phyloP scores from a whole-genome alignment of 495 filamentous ascomycete genomes.

The Thozetella sp. region DNA sequence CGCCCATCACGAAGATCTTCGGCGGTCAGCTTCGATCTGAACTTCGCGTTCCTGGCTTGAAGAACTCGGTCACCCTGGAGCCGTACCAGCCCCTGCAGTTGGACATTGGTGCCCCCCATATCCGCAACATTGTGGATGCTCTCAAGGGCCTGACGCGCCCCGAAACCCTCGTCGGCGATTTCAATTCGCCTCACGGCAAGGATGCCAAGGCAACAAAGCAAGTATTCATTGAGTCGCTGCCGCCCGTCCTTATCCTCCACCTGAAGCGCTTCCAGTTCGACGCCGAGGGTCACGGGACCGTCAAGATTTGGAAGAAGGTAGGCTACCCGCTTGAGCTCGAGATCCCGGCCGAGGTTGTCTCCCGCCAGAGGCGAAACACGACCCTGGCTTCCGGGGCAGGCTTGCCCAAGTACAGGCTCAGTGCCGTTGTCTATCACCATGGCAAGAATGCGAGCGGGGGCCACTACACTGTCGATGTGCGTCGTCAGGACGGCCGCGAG shows the following conservation, averaged over 20 bases:
- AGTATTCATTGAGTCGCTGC: conserved; percentile 90
- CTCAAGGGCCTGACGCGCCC: conserved; percentile 80
- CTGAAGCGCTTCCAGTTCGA: conserved; percentile 98
- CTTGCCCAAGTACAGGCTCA: conserved; percentile 79
- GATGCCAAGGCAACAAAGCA: conserved; percentile 85
- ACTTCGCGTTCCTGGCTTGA: conserved; percentile 81
- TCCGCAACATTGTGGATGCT: conserved; percentile 91
- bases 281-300: conserved; percentile 76
- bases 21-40: conserved; percentile 91
- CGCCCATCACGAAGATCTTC: conserved; percentile 92
- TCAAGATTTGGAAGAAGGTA: conserved; percentile 98
- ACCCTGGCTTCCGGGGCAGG: conserved; percentile 60
- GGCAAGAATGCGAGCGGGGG: conserved; percentile 94
- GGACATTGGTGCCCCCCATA: conserved; percentile 83
- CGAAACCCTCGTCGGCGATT: conserved; percentile 85
- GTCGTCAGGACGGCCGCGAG: conserved; percentile 88
- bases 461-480: conserved; percentile 95
- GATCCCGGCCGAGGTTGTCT: conserved; percentile 91
- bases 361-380: conserved; percentile 67
- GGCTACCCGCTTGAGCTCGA: conserved; percentile 94
- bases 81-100: conserved; percentile 94
- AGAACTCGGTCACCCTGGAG: conserved; percentile 87
- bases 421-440: conserved; percentile 95
- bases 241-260: conserved; percentile 91
- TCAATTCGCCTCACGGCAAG: conserved; percentile 78